These are phyloP conservation scores for Geranium rotundifolium DNA, from an alignment of 345 rosid species.

Conservation along the genomic window DNA sequence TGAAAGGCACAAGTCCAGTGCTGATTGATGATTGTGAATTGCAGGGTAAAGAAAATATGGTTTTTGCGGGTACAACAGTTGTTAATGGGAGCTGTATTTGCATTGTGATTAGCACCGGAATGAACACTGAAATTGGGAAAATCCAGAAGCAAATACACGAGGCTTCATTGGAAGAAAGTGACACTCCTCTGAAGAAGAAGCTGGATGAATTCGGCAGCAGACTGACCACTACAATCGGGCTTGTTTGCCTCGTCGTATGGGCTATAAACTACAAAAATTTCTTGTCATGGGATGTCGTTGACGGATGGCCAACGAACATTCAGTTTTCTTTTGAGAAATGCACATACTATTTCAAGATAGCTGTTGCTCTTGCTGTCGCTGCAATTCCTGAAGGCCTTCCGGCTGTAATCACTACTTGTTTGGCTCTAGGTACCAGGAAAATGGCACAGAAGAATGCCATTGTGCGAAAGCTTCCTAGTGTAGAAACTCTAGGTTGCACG, in stretches of 20 bases:
- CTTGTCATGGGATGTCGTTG: constrained; percentile 58
- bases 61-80: constrained; percentile 75
- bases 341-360: constrained; percentile 88
- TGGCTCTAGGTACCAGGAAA: constrained; percentile 83
- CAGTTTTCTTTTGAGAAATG: constrained; percentile 77
- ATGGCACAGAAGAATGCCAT: constrained; percentile 95
- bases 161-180: constrained; percentile 73
- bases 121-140: constrained; percentile 88
- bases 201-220: constrained; percentile 19
- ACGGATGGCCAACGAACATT: constrained; percentile 64
- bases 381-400: constrained; percentile 62
- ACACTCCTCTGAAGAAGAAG: constrained; percentile 67
- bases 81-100: constrained; percentile 77
- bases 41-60: constrained; percentile 84
- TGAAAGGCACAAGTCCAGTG: constrained; percentile 48
- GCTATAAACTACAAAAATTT: constrained; percentile 72
- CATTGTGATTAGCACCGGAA: constrained; percentile 55
- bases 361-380: constrained; percentile 61
- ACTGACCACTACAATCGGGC: constrained; percentile 64
- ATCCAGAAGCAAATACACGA: constrained; percentile 84
- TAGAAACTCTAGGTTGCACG: constrained; percentile 95
- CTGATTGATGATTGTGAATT: constrained; percentile 55
- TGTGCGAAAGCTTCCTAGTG: constrained; percentile 84
- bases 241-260: constrained; percentile 77
- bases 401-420: constrained; percentile 81